Evolutionary conservation across 169 alveolate species (phyloP).

Genomic region (Plasmodium reichenowi): DNA sequence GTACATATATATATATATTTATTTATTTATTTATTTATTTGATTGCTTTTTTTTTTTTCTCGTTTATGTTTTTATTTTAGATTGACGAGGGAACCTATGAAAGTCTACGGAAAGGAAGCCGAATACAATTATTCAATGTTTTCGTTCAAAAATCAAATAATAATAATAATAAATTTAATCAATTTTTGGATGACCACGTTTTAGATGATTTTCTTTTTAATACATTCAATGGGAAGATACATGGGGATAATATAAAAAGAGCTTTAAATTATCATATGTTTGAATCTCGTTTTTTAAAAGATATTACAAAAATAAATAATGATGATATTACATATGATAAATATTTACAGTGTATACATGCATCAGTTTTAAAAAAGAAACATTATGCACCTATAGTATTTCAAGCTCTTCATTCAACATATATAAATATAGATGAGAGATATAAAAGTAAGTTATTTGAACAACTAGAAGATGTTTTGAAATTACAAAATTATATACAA

Average conservation of each 20-base stretch:
- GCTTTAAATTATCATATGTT: slow-evolving; percentile 31
- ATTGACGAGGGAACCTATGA: slow-evolving; percentile 67
- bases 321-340: neutral
- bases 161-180: slow-evolving; percentile 42
- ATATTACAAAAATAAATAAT: slow-evolving; percentile 1
- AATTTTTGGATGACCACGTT: slow-evolving; percentile 14
- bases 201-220: slow-evolving; percentile 26
- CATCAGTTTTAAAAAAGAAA: slow-evolving; percentile 9
- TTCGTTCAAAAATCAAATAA: slow-evolving; percentile 33
- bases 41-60: neutral
- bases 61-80: slow-evolving; percentile 1
- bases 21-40: neutral
- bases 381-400: slow-evolving; percentile 49
- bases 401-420: slow-evolving; percentile 53
- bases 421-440: slow-evolving; percentile 40
- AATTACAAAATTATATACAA: slow-evolving; percentile 1
- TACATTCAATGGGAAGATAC: slow-evolving; percentile 12
- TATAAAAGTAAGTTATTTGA: slow-evolving; percentile 60
- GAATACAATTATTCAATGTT: slow-evolving; percentile 54
- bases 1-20: neutral
- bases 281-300: slow-evolving; percentile 38
- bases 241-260: slow-evolving; percentile 6
- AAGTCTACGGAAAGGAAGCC: slow-evolving; percentile 19
- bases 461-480: slow-evolving; percentile 27
- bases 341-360: slow-evolving; percentile 18